phyloP scores from a whole-genome alignment of 176 grass and related monocot genomes.

The Guadua angustifolia region DNA sequence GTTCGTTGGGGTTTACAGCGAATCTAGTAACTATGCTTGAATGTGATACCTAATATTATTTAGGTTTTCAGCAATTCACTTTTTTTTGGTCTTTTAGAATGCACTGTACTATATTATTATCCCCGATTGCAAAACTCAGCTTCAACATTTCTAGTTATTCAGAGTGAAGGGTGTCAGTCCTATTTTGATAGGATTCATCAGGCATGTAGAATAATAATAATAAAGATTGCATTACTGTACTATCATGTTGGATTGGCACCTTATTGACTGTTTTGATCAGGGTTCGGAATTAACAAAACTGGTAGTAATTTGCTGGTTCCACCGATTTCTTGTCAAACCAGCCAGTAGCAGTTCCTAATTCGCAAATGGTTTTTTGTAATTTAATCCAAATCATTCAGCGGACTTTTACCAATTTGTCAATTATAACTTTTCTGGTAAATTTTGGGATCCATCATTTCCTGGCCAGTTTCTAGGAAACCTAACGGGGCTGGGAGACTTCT shows the following conservation, averaged over 20 bases:
- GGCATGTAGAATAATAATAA: not conserved
- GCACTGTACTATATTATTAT: not conserved
- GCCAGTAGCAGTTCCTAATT: not conserved
- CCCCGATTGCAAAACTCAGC: not conserved
- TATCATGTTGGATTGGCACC: not conserved
- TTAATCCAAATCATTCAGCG: constrained; percentile 8
- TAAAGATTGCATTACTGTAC: not conserved
- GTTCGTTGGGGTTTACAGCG: too few relatives aligned
- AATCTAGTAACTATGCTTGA: too few relatives aligned
- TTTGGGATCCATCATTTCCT: constrained; percentile 23
- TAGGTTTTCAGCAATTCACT: not conserved
- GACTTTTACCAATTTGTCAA: not conserved
- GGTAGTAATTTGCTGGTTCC: not conserved
- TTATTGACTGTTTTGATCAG: constrained; percentile 2
- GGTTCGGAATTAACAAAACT: not conserved
- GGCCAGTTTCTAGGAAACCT: constrained; percentile 7
- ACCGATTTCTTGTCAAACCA: not conserved
- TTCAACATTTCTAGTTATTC: not conserved
- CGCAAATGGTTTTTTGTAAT: not conserved
- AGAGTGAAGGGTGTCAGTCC: not conserved
- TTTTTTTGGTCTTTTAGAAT: not conserved
- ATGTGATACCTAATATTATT: not conserved
- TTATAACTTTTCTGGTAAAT: not conserved
- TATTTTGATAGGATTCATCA: not conserved
- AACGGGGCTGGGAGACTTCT: not conserved